Evolutionary conservation across 768 basidiomycete genomes (phyloP).

Genomic region (Lentinula sp.): DNA sequence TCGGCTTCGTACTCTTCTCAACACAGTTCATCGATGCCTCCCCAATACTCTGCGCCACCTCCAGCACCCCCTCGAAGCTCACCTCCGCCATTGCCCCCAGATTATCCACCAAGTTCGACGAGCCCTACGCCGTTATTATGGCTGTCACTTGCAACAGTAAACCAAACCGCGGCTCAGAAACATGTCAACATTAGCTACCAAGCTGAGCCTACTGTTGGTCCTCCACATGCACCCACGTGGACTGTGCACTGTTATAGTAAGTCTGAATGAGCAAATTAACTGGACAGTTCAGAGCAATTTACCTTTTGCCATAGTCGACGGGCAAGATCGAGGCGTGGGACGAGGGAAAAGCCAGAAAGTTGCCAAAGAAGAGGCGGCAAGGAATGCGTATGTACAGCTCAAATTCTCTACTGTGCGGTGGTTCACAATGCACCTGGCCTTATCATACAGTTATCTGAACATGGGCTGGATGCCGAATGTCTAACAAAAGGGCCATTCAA

Average conservation of each 20-base stretch:
- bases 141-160: slow-evolving; percentile 41
- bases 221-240: slow-evolving; percentile 53
- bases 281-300: not conserved
- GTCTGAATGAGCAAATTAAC: slow-evolving; percentile 12
- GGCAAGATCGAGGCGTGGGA: slow-evolving; percentile 41
- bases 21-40: not conserved
- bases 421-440: not conserved
- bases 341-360: slow-evolving; percentile 53
- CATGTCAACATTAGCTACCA: slow-evolving; percentile 39
- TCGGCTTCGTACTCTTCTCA: not conserved
- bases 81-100: slow-evolving; percentile 10
- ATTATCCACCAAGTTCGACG: not conserved
- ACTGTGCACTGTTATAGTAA: slow-evolving; percentile 46
- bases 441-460: not conserved
- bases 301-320: slow-evolving; percentile 36
- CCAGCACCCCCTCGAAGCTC: slow-evolving; percentile 17
- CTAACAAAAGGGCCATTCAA: too few species aligned
- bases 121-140: slow-evolving; percentile 10
- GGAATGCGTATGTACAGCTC: slow-evolving; percentile 37
- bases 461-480: not conserved
- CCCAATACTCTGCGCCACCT: slow-evolving; percentile 8
- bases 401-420: not conserved
- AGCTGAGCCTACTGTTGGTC: slow-evolving; percentile 36
- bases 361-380: slow-evolving; percentile 68
- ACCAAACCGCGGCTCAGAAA: slow-evolving; percentile 47